Evolutionary conservation across 1,139 yeast species (phyloP).

Genomic region (Diutina sp.): DNA sequence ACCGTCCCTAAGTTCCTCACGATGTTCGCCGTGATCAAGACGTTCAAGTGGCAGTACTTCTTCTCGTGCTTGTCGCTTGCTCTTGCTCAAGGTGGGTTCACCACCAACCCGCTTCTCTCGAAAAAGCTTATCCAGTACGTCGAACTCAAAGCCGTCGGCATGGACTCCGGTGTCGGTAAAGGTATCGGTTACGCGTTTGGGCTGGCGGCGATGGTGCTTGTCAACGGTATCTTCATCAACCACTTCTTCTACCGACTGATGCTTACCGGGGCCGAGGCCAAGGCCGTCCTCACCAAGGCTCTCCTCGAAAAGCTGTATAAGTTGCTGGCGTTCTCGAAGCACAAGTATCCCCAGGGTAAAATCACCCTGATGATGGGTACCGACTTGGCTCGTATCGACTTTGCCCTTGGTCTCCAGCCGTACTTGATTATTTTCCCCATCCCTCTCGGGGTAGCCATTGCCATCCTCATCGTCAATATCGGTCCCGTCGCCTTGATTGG

Average conservation of each 20-base stretch:
- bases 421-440: constrained; percentile 50
- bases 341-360: constrained; percentile 49
- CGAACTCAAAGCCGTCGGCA: constrained; percentile 16
- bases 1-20: constrained; percentile 10
- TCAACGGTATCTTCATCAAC: constrained; percentile 12
- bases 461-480: constrained; percentile 50
- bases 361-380: constrained; percentile 68
- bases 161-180: constrained; percentile 10
- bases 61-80: constrained; percentile 25
- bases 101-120: constrained; percentile 36
- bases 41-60: constrained; percentile 36
- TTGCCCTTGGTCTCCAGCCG: constrained; percentile 63
- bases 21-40: constrained; percentile 33
- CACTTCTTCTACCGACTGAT: constrained; percentile 52
- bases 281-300: constrained; percentile 55
- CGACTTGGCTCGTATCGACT: constrained; percentile 68
- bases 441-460: constrained; percentile 49
- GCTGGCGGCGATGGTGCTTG: constrained; percentile 7
- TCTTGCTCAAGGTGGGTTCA: constrained; percentile 35
- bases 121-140: constrained; percentile 30
- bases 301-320: constrained; percentile 52
- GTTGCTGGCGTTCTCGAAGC: constrained; percentile 47
- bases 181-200: constrained; percentile 23
- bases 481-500: constrained; percentile 70
- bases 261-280: constrained; percentile 56